phyloP scores from a whole-genome alignment of 306 rosid genomes.

The Pterocarpus santalinus region DNA sequence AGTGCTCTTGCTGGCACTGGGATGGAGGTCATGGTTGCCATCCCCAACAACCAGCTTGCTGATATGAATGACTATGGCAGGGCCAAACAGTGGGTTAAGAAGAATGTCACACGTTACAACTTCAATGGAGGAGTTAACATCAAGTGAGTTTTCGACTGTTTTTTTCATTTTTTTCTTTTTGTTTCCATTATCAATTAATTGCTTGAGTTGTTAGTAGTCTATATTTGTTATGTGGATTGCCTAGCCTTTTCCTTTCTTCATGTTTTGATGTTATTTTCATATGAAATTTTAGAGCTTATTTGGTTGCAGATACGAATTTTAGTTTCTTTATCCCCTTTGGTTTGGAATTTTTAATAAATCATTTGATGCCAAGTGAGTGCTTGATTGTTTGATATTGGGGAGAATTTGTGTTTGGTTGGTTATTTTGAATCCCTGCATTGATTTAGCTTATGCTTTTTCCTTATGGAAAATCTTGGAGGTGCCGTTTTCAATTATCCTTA shows the following conservation, averaged over 20 bases:
- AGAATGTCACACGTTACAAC: conserved; percentile 74
- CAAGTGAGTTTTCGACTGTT: conserved; percentile 62
- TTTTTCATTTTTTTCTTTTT: background rate
- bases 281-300: background rate
- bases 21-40: conserved; percentile 95
- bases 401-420: conserved; percentile 8
- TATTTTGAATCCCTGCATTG: conserved; percentile 19
- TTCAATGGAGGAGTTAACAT: conserved; percentile 88
- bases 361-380: conserved; percentile 3
- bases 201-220: background rate
- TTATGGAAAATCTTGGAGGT: background rate
- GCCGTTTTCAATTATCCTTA: background rate
- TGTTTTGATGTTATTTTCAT: background rate
- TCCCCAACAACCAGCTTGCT: conserved; percentile 87
- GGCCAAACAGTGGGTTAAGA: conserved; percentile 84
- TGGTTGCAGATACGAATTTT: background rate
- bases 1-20: conserved; percentile 76
- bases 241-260: background rate
- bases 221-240: background rate
- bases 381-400: conserved; percentile 27
- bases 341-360: background rate
- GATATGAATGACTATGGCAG: conserved; percentile 66
- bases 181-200: background rate
- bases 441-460: conserved; percentile 11
- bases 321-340: background rate